phyloP scores from a whole-genome alignment of 129 eudicot species.

The Lactuca saligna region DNA sequence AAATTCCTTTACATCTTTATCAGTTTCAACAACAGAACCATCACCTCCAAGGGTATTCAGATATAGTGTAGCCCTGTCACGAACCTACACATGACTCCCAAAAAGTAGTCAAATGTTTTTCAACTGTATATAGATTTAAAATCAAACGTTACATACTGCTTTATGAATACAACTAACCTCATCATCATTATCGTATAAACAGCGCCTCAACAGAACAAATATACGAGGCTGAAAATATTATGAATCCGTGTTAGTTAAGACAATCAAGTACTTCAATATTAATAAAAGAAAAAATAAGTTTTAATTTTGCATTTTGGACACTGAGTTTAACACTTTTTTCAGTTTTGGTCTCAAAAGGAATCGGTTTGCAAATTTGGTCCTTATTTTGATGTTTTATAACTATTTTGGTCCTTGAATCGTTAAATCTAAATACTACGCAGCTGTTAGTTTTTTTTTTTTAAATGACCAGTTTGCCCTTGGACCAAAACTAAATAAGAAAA shows the following conservation, averaged over 20 bases:
- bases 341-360: too few relatives aligned
- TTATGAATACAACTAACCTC: constrained; percentile 65
- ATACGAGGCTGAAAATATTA: constrained; percentile 83
- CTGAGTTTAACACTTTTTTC: too few relatives aligned
- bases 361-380: too few relatives aligned
- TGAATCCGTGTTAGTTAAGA: constrained; percentile 12
- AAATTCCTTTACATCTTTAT: constrained; percentile 72
- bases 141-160: not conserved
- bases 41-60: constrained; percentile 86
- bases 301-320: too few relatives aligned
- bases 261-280: not conserved
- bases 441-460: too few relatives aligned
- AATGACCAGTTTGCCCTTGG: too few relatives aligned
- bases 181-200: constrained; percentile 89
- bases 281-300: not conserved
- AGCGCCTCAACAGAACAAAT: constrained; percentile 78
- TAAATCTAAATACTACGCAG: too few relatives aligned
- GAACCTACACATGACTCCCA: constrained; percentile 56
- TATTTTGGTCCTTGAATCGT: too few relatives aligned
- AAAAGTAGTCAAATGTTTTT: not conserved
- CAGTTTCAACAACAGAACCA: constrained; percentile 89
- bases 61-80: constrained; percentile 95
- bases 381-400: too few relatives aligned
- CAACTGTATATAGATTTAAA: not conserved
- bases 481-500: too few relatives aligned